Conservation (phyloP, 352 stramenopile species). For the Pythium phragmiticola region DNA sequence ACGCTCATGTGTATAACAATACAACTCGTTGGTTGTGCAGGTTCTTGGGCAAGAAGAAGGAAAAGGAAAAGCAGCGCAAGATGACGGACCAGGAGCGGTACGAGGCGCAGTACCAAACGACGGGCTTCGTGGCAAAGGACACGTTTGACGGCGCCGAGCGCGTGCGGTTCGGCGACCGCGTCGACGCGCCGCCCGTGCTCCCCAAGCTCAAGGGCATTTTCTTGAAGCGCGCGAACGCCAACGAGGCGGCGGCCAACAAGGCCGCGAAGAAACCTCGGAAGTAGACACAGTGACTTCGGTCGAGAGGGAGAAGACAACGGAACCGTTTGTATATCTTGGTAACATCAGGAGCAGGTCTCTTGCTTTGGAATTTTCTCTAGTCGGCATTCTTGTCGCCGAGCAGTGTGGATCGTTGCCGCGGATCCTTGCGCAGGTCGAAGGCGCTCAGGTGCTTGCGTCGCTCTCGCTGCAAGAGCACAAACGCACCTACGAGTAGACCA, state of each 20-base stretch:
- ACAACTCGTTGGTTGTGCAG: slow-evolving; percentile 10
- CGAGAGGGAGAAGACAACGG: background rate
- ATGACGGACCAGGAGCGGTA: slow-evolving; percentile 84
- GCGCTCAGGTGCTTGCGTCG: slow-evolving; percentile 75
- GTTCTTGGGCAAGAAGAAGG: slow-evolving; percentile 77
- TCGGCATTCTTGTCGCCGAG: slow-evolving; percentile 41
- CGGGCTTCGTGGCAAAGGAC: slow-evolving; percentile 65
- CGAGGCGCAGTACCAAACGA: slow-evolving; percentile 71
- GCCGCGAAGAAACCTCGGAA: slow-evolving; percentile 16
- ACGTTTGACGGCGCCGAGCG: slow-evolving; percentile 62
- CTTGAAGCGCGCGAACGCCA: slow-evolving; percentile 66
- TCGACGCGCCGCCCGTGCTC: slow-evolving; percentile 80
- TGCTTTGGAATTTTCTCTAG: slow-evolving; percentile 18
- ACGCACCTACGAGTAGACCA: slow-evolving; percentile 39
- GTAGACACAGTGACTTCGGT: background rate
- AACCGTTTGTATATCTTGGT: background rate
- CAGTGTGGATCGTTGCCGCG: slow-evolving; percentile 48
- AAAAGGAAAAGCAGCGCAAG: slow-evolving; percentile 69
- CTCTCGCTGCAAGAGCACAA: slow-evolving; percentile 54
- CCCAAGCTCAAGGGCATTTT: slow-evolving; percentile 82
- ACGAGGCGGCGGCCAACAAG: slow-evolving; percentile 27
- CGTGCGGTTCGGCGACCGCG: slow-evolving; percentile 73
- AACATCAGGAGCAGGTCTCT: background rate
- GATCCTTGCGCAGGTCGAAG: slow-evolving; percentile 75
- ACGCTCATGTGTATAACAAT: too few relatives aligned